Evolutionary conservation across 257 asterid species (phyloP).

Genomic region (Ophiorrhiza pumila): DNA sequence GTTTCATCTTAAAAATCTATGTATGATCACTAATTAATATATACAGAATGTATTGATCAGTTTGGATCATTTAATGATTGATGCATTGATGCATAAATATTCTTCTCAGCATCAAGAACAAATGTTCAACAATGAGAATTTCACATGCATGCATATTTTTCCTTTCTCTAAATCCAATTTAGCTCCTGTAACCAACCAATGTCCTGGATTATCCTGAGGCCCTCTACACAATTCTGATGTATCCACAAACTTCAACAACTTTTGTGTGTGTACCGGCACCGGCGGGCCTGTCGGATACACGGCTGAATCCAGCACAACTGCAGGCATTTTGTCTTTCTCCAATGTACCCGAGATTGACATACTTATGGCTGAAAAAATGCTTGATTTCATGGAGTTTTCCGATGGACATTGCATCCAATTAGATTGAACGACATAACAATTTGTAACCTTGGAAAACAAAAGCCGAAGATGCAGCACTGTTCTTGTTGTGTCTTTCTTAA

Average conservation of each 20-base stretch:
- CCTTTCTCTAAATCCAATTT: conserved; percentile 75
- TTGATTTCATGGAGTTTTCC: conserved; percentile 36
- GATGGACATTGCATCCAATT: conserved; percentile 61
- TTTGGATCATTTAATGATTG: neutral
- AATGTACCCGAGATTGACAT: conserved; percentile 32
- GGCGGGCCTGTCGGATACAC: conserved; percentile 83
- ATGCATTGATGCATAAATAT: neutral
- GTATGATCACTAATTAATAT: neutral
- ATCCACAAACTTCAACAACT: conserved; percentile 67
- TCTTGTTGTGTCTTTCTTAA: conserved; percentile 34
- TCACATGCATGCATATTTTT: conserved; percentile 64
- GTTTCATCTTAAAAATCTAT: too few relatives aligned
- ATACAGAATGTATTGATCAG: neutral
- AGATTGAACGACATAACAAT: conserved; percentile 48
- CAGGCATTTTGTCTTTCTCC: conserved; percentile 43
- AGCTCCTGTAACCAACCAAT: conserved; percentile 91
- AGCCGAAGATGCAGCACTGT: conserved; percentile 63
- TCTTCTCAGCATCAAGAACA: conserved; percentile 8
- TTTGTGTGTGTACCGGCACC: conserved; percentile 37
- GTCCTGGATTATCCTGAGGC: conserved; percentile 83
- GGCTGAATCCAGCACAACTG: conserved; percentile 64
- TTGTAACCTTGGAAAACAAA: conserved; percentile 40
- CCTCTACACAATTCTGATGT: conserved; percentile 64
- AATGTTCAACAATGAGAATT: conserved; percentile 64
- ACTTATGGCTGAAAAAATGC: conserved; percentile 62